Base-by-base conservation (phyloP, 441 rosid species). In the Gossypium schwendimanii region DNA sequence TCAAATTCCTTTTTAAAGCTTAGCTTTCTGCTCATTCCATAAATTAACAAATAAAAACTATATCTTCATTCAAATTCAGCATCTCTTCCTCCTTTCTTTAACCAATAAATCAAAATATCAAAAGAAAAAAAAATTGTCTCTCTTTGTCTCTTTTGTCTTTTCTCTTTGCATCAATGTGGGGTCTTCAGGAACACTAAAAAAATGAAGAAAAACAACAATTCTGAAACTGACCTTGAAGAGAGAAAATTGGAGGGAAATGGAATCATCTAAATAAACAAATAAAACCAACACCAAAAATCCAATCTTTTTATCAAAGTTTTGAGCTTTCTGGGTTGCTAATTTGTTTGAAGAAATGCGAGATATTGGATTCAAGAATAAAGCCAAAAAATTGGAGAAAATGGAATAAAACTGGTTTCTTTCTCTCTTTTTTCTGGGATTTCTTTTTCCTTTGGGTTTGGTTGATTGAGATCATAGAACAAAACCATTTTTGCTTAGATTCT, bases 1-100 rank as follows among this genome's bases (percentile, higher is more conserved):
- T 82, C 89, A 87, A 86, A 84, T 69, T 79, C 85, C 88, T 83
- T 89, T 20, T 68, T 71, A 73, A 86, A 77, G 69, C 88, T 80
- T 70, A 77, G 31, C 24, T 83, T 83, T 77, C 76, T 82, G 91
- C 83, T 92, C 91, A 89, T 87, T 79, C 77, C 79, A 76, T 64
- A 31, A 52, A 36, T 21, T 15, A 50, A 62, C 66, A 20, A 33
- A 70, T 45, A 39, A 70, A 70, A 70, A 24, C 52, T 58, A 23
- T 24, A 41, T 36, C 12, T 70, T 67, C 9, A 24, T 67, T 59
- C 74, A n/a, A 55, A 58, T 12, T 71, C 66, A 59, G 23, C 60
- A 26, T 24, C 33, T 36, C 58, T 31, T 28, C 1, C 28, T 53
- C 62, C 26, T 31, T 26, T 3, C 55, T 23, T 45, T 71, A 66